Evolutionary conservation across 192 early-diverging fungal species (phyloP).

Genomic region (Dispira simplex): DNA sequence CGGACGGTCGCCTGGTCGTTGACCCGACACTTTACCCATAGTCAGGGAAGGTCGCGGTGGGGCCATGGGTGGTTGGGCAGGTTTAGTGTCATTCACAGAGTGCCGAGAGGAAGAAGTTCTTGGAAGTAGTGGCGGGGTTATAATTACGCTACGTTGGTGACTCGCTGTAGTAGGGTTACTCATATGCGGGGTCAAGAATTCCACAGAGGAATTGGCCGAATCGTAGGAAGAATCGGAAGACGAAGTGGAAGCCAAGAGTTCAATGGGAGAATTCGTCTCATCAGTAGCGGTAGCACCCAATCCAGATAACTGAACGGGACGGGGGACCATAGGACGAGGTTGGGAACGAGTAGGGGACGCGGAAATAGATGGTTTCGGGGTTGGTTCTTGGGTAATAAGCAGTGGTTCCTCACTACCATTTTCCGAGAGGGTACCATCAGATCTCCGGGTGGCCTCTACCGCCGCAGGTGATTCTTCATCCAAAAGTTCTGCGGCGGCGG

Average conservation of each 20-base stretch:
- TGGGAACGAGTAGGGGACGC: neutral
- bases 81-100: too few species aligned
- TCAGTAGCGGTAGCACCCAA: neutral
- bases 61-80: too few species aligned
- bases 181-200: too few species aligned
- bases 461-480: too few species aligned
- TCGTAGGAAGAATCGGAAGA: neutral
- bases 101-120: too few species aligned
- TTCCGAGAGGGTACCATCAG: neutral
- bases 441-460: neutral
- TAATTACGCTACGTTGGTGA: too few species aligned
- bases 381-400: neutral
- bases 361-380: neutral
- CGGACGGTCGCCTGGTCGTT: neutral
- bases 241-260: neutral
- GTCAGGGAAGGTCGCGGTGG: too few species aligned
- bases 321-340: neutral
- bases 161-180: too few species aligned
- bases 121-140: too few species aligned
- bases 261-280: neutral
- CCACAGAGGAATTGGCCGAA: too few species aligned
- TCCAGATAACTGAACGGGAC: neutral
- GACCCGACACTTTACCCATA: too few species aligned
- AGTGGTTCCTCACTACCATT: neutral
- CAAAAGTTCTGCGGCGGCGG: neutral